A percentile compares a stretch with the other conserved stretches of the same genome.
These are phyloP conservation scores for Colletotrichum tropicicola DNA, from an alignment of 2,329 filamentous ascomycete species.

Conservation along the genomic window DNA sequence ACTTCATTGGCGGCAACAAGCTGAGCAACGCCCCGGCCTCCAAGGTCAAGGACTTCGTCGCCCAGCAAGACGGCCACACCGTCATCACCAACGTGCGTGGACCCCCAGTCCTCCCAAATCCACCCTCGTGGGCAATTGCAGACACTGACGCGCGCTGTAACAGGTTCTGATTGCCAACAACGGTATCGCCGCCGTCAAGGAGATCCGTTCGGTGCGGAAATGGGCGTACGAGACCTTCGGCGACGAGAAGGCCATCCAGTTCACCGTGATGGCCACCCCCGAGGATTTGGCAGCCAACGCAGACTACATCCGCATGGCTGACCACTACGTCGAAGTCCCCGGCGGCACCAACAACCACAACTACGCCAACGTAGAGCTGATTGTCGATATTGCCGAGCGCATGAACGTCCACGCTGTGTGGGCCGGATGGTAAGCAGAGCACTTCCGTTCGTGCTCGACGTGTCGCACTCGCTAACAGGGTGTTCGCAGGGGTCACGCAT, in stretches of 20 bases:
- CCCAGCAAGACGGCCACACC: conserved; percentile 89
- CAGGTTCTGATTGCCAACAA: conserved; percentile 99
- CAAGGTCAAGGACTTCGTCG: conserved; percentile 96
- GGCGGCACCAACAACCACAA: conserved; percentile 99
- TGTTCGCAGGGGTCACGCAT: conserved; percentile 84
- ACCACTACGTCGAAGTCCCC: conserved; percentile 98
- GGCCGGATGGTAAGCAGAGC: conserved; percentile 86
- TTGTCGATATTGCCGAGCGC: conserved; percentile 97
- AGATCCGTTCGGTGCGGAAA: conserved; percentile 99
- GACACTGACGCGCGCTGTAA: conserved; percentile 4
- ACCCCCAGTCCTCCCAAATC: not conserved
- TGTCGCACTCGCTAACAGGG: conserved; percentile 17
- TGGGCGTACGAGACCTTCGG: conserved; percentile 99
- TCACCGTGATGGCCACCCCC: conserved; percentile 99
- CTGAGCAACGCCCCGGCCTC: conserved; percentile 83
- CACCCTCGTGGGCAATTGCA: not conserved
- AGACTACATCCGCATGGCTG: conserved; percentile 99
- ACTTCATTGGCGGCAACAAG: conserved; percentile 97
- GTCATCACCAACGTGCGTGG: conserved; percentile 93
- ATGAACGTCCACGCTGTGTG: conserved; percentile 99
- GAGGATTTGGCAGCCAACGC: conserved; percentile 98
- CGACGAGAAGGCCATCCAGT: conserved; percentile 97
- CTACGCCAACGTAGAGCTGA: conserved; percentile 99
- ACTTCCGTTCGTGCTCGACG: not conserved
- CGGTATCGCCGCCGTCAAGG: conserved; percentile 99